These are phyloP conservation scores for Ceratocystis smalleyi DNA, from an alignment of 2,329 filamentous ascomycete species.

Conservation along the genomic window DNA sequence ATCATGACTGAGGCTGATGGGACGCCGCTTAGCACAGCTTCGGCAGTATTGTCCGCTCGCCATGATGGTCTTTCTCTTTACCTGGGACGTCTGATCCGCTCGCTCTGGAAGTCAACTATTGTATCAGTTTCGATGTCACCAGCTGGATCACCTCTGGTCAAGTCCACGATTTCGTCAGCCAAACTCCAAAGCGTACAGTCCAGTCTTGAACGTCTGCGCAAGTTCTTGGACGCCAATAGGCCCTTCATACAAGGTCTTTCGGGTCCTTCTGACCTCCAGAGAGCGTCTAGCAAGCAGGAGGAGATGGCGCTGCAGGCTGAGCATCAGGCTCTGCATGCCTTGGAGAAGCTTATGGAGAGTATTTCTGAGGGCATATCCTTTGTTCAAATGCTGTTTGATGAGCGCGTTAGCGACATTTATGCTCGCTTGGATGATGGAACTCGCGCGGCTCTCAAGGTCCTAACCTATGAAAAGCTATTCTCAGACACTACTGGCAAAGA, in stretches of 20 bases:
- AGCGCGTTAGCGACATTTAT: slow-evolving; percentile 79
- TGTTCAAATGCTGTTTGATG: slow-evolving; percentile 84
- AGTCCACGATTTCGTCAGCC: slow-evolving; percentile 46
- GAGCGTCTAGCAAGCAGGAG: slow-evolving; percentile 67
- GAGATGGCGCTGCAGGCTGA: slow-evolving; percentile 87
- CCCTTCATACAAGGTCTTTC: slow-evolving; percentile 84
- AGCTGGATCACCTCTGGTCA: slow-evolving; percentile 46
- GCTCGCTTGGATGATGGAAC: slow-evolving; percentile 54
- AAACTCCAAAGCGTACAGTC: slow-evolving; percentile 69
- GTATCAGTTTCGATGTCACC: slow-evolving; percentile 39
- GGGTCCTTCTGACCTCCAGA: slow-evolving; percentile 72
- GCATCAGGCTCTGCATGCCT: slow-evolving; percentile 75
- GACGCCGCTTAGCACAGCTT: slow-evolving; percentile 57
- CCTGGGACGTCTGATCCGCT: slow-evolving; percentile 71
- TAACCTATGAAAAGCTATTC: slow-evolving; percentile 84
- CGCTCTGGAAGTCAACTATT: slow-evolving; percentile 71
- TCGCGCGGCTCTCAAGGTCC: slow-evolving; percentile 51
- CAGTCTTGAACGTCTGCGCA: slow-evolving; percentile 59
- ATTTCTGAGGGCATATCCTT: slow-evolving; percentile 96
- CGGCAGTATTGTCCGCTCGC: slow-evolving; percentile 71
- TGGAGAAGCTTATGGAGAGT: slow-evolving; percentile 72
- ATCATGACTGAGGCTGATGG: slow-evolving; percentile 65
- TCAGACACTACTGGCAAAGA: slow-evolving; percentile 65
- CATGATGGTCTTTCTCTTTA: slow-evolving; percentile 83
- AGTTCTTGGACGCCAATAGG: slow-evolving; percentile 76